These are phyloP conservation scores for Mycosphaerella arachidis DNA, from an alignment of 2,329 filamentous ascomycete species.

Conservation along the genomic window DNA sequence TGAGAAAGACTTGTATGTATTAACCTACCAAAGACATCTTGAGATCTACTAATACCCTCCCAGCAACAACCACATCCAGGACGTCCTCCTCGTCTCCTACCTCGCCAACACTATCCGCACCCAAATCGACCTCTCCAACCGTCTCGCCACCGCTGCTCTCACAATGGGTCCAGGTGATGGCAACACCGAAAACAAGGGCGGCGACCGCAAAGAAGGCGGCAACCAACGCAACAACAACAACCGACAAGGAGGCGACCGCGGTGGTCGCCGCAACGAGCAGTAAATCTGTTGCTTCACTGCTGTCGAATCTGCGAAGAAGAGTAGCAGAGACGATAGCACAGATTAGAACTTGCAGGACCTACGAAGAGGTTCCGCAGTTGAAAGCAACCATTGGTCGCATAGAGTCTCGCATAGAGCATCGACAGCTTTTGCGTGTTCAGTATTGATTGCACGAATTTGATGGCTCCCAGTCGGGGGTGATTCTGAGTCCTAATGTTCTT, in stretches of 20 bases:
- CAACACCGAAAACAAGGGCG: conserved; percentile 18
- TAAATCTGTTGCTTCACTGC: conserved; percentile 9
- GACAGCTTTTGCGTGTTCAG: background rate
- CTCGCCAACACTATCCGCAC: conserved; percentile 97
- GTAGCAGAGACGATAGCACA: background rate
- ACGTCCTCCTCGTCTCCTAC: conserved; percentile 96
- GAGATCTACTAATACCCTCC: conserved; percentile 23
- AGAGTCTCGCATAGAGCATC: background rate
- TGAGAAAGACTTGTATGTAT: conserved; percentile 80
- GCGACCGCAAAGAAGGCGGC: conserved; percentile 23
- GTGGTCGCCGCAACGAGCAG: conserved; percentile 31
- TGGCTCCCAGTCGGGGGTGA: conserved; percentile 16
- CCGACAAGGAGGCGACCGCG: conserved; percentile 26
- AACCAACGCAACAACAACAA: conserved; percentile 16
- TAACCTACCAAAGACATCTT: background rate
- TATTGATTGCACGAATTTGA: conserved; percentile 5
- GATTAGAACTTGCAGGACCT: background rate
- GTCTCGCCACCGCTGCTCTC: conserved; percentile 65
- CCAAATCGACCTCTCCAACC: conserved; percentile 96
- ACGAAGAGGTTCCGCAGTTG: background rate
- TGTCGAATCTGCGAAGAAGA: conserved; percentile 1
- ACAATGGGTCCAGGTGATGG: conserved; percentile 40
- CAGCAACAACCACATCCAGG: conserved; percentile 98
- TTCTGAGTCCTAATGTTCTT: background rate
- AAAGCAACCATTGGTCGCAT: background rate